These are phyloP conservation scores for Botrytis galanthina DNA, from an alignment of 2,329 filamentous ascomycete genomes.

Conservation along the genomic window DNA sequence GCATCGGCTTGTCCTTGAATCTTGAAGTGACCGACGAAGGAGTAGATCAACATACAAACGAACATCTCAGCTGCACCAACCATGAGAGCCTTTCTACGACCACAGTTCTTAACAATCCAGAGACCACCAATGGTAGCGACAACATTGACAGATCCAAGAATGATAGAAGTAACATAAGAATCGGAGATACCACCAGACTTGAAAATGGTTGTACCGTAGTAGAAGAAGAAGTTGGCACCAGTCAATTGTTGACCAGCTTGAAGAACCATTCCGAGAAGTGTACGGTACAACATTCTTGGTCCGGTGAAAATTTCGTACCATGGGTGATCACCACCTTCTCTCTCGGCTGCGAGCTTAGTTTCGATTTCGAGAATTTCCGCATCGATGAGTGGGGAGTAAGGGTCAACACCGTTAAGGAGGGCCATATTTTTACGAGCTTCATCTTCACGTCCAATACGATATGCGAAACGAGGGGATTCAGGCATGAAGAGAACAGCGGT, in stretches of 20 bases:
- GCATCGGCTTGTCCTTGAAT: slow-evolving; percentile 45
- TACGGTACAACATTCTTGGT: slow-evolving; percentile 64
- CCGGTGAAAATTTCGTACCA: slow-evolving; percentile 65
- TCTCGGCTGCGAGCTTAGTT: slow-evolving; percentile 51
- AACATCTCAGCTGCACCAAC: slow-evolving; percentile 61
- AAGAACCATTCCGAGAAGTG: slow-evolving; percentile 58
- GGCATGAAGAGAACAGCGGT: slow-evolving; percentile 52
- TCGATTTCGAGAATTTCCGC: slow-evolving; percentile 53
- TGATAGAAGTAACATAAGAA: slow-evolving; percentile 66
- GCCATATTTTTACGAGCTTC: slow-evolving; percentile 51
- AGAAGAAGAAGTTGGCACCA: slow-evolving; percentile 67
- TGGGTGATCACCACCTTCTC: slow-evolving; percentile 32
- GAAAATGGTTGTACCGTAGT: slow-evolving; percentile 65
- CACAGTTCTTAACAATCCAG: slow-evolving; percentile 63
- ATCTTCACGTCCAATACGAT: slow-evolving; percentile 46
- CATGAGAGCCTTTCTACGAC: slow-evolving; percentile 62
- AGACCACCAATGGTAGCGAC: slow-evolving; percentile 63
- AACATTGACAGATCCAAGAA: slow-evolving; percentile 66
- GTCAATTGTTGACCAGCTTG: slow-evolving; percentile 68
- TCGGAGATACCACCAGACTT: slow-evolving; percentile 61
- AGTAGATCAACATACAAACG: slow-evolving; percentile 57
- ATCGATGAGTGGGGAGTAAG: slow-evolving; percentile 43
- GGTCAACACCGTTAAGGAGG: slow-evolving; percentile 43
- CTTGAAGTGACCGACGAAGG: slow-evolving; percentile 50
- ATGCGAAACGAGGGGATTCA: slow-evolving; percentile 54